Evolutionary conservation across 2,329 filamentous ascomycete species (phyloP).

Genomic region (Diaporthe aspalathi): DNA sequence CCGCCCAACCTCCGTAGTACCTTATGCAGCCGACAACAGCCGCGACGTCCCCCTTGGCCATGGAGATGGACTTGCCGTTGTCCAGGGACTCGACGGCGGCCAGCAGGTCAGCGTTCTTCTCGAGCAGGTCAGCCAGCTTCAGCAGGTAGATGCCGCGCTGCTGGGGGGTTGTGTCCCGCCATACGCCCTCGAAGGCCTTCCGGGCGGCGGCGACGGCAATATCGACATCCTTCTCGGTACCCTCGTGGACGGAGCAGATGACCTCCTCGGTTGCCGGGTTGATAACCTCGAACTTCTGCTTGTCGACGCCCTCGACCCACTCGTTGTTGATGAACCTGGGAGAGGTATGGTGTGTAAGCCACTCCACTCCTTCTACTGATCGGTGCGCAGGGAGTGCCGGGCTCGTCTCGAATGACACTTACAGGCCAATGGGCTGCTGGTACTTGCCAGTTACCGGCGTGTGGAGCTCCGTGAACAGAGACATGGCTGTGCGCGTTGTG

Average conservation of each 20-base stretch:
- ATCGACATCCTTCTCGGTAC: constrained; percentile 86
- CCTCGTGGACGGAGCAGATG: constrained; percentile 85
- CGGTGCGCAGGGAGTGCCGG: no score
- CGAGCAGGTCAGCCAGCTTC: constrained; percentile 83
- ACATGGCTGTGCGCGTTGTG: constrained; percentile 44
- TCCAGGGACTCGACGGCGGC: constrained; percentile 88
- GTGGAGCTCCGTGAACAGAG: constrained; percentile 66
- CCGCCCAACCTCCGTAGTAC: constrained; percentile 91
- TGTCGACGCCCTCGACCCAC: constrained; percentile 84
- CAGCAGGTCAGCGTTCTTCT: constrained; percentile 81
- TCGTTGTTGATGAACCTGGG: constrained; percentile 91
- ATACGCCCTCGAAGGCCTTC: constrained; percentile 82
- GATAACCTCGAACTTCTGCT: constrained; percentile 92
- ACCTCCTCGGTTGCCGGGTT: constrained; percentile 88
- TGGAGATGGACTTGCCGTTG: constrained; percentile 84
- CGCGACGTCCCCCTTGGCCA: constrained; percentile 80
- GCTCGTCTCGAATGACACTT: constrained; percentile 48
- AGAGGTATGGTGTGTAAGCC: background rate
- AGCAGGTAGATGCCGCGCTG: constrained; percentile 75
- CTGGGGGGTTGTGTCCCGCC: constrained; percentile 76
- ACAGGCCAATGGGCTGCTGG: constrained; percentile 72
- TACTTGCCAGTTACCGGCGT: constrained; percentile 73
- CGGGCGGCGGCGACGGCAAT: constrained; percentile 87
- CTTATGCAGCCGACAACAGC: constrained; percentile 77
- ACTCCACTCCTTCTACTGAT: background rate